phyloP scores from a whole-genome alignment of 352 stramenopile genomes.

The Pythium insidiosum region DNA sequence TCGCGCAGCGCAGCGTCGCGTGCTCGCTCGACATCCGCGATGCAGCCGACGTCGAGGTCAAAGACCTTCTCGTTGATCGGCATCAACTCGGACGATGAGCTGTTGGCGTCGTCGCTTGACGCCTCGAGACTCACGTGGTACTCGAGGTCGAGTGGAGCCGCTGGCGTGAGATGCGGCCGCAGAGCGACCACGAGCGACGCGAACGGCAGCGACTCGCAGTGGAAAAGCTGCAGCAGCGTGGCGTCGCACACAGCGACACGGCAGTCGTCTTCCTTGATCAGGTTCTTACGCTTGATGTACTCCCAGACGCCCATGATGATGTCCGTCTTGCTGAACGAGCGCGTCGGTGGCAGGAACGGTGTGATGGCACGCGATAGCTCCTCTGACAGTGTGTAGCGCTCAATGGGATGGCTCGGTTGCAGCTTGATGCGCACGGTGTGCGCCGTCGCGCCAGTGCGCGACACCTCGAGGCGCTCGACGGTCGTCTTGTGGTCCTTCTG shows the following conservation, averaged over 20 bases:
- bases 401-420: conserved; percentile 37
- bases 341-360: conserved; percentile 29
- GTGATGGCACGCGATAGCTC: conserved; percentile 28
- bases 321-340: conserved; percentile 55
- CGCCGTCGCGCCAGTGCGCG: conserved; percentile 32
- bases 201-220: conserved; percentile 65
- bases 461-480: conserved; percentile 48
- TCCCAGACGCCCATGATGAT: conserved; percentile 71
- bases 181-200: conserved; percentile 59
- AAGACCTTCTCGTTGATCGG: conserved; percentile 48
- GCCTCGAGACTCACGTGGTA: conserved; percentile 43
- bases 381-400: conserved; percentile 53
- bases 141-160: conserved; percentile 45
- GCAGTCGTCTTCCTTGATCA: conserved; percentile 81
- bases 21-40: conserved; percentile 35
- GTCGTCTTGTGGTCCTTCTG: conserved; percentile 61
- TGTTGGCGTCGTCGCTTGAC: conserved; percentile 7
- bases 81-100: no score
- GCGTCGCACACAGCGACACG: conserved; percentile 58
- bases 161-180: conserved; percentile 49
- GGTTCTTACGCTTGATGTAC: conserved; percentile 66
- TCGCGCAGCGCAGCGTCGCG: conserved; percentile 28
- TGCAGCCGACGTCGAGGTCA: conserved; percentile 44
- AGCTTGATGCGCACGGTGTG: conserved; percentile 67
- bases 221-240: conserved; percentile 39